Base-by-base conservation (phyloP, 176 grass and related monocot species). In the Poa annua region DNA sequence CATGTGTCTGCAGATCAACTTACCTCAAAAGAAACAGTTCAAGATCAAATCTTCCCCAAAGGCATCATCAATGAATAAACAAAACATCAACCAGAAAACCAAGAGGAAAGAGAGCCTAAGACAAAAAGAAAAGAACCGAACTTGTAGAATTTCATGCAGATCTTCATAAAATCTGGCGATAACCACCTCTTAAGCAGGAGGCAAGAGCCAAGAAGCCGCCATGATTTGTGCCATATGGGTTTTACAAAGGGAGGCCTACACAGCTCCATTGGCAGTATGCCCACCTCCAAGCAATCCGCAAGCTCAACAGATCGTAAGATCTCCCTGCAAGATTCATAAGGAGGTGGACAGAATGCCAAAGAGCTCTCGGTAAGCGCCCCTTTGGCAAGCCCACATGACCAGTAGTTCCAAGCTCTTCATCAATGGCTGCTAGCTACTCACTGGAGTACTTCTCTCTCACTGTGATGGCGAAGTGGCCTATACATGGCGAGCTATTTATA, bases 301-400 rank as follows among this genome's bases (percentile, higher is more conserved):
- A 66, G 60, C 35, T 59, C 39, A 12, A 15, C 16, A 76, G 54
- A 73, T 52, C 17, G 44, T 8, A 54, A 70, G 74, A 79, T 22
- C 24, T 49, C 74, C 63, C 62, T 61, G 25, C 57, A 51, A 78
- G 66, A 88, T 84, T 83, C 36, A 25, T 11, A 29, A 70, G 82
- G 88, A 93, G 90, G 87, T 92, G 90, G 90, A 92, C 90, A 92
- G 90, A 92, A 92, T 92, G 90, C 90, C 90, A 92, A 89, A 84
- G 84, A 89, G 52, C 90, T 92, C 77, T 68, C 11, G 56, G 90
- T 89, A 86, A 87, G 84, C 84, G 17, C 6, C 81, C 84, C 90
- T 92, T 92, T 92, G 90, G 77, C 81, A 89, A 92, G 78, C 71
- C 81, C 88, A 87, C 17, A 93, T 85, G 88, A 83, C 86, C 20